A percentile compares a stretch with the other conserved stretches of the same genome.
Conservation (phyloP, 106 monocot species). For the Hemerocallis citrina region DNA sequence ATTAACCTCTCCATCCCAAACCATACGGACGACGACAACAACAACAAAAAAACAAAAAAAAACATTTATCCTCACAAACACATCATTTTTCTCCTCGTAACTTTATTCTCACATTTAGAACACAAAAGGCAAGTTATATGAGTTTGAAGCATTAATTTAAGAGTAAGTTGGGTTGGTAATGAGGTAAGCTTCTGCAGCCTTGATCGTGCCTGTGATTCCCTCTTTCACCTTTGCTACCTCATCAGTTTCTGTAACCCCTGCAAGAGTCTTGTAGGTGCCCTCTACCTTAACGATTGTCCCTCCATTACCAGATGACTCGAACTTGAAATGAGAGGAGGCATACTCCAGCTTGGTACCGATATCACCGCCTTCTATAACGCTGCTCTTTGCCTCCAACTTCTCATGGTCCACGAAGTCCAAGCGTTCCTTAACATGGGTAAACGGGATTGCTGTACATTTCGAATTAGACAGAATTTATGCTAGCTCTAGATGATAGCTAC, state of each 20-base stretch:
- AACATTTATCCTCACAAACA: no score
- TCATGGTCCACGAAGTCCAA: conserved; percentile 13
- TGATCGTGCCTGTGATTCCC: conserved; percentile 12
- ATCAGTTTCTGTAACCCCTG: conserved; percentile 1
- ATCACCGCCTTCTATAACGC: conserved; percentile 8
- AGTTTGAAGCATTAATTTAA: no score
- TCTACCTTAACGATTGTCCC: conserved; percentile 4
- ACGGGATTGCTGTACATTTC: conserved; percentile 8
- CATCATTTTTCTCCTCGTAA: no score
- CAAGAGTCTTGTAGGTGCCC: not conserved
- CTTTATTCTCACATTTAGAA: no score
- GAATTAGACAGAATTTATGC: not conserved
- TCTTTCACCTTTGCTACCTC: conserved; percentile 16
- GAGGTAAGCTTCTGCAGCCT: conserved; percentile 30
- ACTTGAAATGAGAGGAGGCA: conserved; percentile 8
- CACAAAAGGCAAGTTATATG: no score
- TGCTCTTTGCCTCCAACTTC: conserved; percentile 2
- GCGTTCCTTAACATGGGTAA: conserved; percentile 5
- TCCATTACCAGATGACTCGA: not conserved
- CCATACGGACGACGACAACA: no score
- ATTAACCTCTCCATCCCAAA: no score
- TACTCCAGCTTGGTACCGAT: conserved; percentile 14
- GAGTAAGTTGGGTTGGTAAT: conserved; percentile 45
- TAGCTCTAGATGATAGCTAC: not conserved
- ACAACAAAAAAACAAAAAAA: no score